These are phyloP conservation scores for Copromyces sp. DNA, from an alignment of 495 filamentous ascomycete species.

Conservation along the genomic window DNA sequence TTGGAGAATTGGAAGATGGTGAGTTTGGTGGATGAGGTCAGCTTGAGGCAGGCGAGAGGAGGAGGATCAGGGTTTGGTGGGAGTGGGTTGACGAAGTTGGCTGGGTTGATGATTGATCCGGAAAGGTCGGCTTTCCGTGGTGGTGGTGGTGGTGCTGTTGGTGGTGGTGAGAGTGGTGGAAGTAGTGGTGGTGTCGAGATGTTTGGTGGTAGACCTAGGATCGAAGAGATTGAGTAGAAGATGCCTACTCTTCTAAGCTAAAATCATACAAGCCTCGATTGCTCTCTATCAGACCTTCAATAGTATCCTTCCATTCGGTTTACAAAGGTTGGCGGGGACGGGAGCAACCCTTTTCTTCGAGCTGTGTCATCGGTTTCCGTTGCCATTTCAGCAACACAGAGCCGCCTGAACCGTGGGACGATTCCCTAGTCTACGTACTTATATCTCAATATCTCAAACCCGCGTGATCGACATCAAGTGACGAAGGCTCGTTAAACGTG, in stretches of 20 bases:
- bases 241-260: neutral
- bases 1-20: slow-evolving; percentile 60
- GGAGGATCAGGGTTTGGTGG: neutral
- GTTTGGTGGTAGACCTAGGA: slow-evolving; percentile 21
- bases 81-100: slow-evolving; percentile 25
- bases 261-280: neutral
- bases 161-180: slow-evolving; percentile 4
- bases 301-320: neutral
- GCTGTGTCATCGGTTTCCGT: too few species aligned
- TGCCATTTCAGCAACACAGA: too few species aligned
- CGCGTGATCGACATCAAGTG: too few species aligned
- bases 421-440: too few species aligned
- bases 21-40: slow-evolving; percentile 25
- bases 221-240: slow-evolving; percentile 37
- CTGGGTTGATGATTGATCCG: slow-evolving; percentile 32
- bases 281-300: neutral
- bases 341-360: too few species aligned
- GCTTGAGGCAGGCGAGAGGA: slow-evolving; percentile 3
- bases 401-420: too few species aligned
- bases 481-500: neutral
- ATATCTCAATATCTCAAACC: too few species aligned
- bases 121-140: slow-evolving; percentile 11
- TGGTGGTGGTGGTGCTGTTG: neutral
- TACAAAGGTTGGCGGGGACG: neutral
- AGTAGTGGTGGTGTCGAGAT: neutral